Evolutionary conservation across 768 basidiomycete genomes (phyloP).

Genomic region (Lactarius psammicola): DNA sequence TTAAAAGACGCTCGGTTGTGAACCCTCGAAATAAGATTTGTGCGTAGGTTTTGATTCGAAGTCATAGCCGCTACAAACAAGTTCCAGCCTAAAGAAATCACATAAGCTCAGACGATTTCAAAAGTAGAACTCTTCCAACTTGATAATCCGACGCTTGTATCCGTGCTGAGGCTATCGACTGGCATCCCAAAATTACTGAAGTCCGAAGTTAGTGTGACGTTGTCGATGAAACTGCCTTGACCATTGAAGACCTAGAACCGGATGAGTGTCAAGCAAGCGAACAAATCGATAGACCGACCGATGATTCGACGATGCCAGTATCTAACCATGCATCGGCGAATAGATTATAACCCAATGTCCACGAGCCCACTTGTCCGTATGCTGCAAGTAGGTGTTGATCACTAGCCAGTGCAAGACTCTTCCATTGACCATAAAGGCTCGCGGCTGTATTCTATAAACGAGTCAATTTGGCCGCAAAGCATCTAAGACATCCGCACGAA

Average conservation of each 20-base stretch:
- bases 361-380: constrained; percentile 36
- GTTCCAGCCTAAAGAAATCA: background rate
- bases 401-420: constrained; percentile 5
- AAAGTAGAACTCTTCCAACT: background rate
- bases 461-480: background rate
- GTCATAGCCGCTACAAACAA: constrained; percentile 8
- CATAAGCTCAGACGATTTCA: background rate
- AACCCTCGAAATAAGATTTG: constrained; percentile 17
- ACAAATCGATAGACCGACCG: constrained; percentile 9
- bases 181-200: constrained; percentile 20
- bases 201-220: background rate
- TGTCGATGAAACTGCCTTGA: constrained; percentile 15
- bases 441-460: constrained; percentile 1
- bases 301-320: constrained; percentile 47
- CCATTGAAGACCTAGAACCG: constrained; percentile 12
- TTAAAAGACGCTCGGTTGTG: constrained; percentile 16
- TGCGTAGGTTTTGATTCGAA: background rate
- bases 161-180: constrained; percentile 1
- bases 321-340: constrained; percentile 58
- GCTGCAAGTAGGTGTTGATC: constrained; percentile 14
- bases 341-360: constrained; percentile 64
- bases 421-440: constrained; percentile 17
- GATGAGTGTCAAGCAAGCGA: background rate
- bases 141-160: background rate
- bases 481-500: constrained; percentile 20